Evolutionary conservation across 2,329 filamentous ascomycete genomes (phyloP), one percentile per base, ranked within the genome.

Genomic region (Zasmidium citrigriseum): DNA sequence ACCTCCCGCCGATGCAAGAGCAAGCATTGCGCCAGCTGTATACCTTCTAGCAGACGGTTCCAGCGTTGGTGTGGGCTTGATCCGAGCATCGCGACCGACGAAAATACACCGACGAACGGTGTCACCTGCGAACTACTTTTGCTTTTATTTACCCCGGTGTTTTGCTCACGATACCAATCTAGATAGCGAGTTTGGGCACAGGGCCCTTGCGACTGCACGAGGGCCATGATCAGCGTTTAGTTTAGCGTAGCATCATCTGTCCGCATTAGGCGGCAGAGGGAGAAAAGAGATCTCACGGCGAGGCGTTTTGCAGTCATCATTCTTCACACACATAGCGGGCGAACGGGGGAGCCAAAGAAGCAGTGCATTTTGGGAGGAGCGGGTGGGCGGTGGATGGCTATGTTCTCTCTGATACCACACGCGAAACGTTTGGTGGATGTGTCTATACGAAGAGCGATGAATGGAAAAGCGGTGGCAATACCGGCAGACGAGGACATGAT

Each of bases 1-100:
- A 77, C 52, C 72, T 83, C 4, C 75, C 78, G 3, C 69, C 74
- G 7, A 71, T 73, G 24, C 75, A 81, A 62, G 75, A 76, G 64
- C 72, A 76, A 54, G 72, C 71, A 9, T 72, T 82, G 63, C 74
- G 75, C 60, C 70, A 76, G 55, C 68, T 76, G 56, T 82, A 81
- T 67, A 63, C 64, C 52, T 68, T 74, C 54, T 75, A 74, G 70
- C 55, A 64, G 60, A 68, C 63, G 60, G 47, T 54, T 49, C 50
- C 54, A 44, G 55, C 22, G 10, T 46, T 62, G 63, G 59, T 60
- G 52, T 45, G 23, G 54, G 47, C 25, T 25, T 62, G 34, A 24
- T 48, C n/a, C 52, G 18, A 46, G 21, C 24, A 34, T 47, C 27
- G 47, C 29, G 44, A 38, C 24, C 29, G 18, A 46, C 23, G 34